Percentiles rank a stretch among this genome's conserved stretches.
These are phyloP conservation scores for Musa acuminata DNA, from an alignment of 176 grass and related monocot species.

Conservation along the genomic window DNA sequence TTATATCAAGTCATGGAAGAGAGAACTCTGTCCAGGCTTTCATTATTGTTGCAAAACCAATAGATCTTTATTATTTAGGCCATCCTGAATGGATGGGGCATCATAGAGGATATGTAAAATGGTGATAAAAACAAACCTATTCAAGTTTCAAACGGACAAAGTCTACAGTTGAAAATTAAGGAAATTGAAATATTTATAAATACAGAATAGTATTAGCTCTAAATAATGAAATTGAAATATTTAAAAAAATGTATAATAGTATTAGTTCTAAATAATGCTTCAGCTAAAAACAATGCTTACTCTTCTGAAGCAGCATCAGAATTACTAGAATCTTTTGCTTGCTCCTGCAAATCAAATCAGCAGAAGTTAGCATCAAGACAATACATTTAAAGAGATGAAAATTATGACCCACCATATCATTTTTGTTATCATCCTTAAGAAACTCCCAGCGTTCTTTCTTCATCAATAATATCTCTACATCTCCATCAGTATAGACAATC, in stretches of 20 bases:
- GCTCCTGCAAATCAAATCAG: conserved; percentile 31
- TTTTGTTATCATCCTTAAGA: conserved; percentile 15
- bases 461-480: conserved; percentile 44
- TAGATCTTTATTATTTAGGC: too few relatives aligned
- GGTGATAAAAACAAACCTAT: too few relatives aligned
- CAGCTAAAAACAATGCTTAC: conserved; percentile 7
- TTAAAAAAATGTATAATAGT: neutral
- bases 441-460: conserved; percentile 65
- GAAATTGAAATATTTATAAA: too few relatives aligned
- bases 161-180: too few relatives aligned
- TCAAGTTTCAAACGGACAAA: too few relatives aligned
- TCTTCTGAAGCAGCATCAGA: conserved; percentile 25
- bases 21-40: too few relatives aligned
- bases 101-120: too few relatives aligned
- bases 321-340: conserved; percentile 15
- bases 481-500: conserved; percentile 76
- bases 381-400: neutral
- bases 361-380: neutral
- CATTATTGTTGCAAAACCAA: too few relatives aligned
- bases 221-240: neutral
- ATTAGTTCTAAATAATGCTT: neutral
- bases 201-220: neutral
- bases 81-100: too few relatives aligned
- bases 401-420: conserved; percentile 18
- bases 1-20: too few relatives aligned